Base-by-base conservation (phyloP, 2,329 filamentous ascomycete genomes). In the Pseudogymnoascus pannorum region DNA sequence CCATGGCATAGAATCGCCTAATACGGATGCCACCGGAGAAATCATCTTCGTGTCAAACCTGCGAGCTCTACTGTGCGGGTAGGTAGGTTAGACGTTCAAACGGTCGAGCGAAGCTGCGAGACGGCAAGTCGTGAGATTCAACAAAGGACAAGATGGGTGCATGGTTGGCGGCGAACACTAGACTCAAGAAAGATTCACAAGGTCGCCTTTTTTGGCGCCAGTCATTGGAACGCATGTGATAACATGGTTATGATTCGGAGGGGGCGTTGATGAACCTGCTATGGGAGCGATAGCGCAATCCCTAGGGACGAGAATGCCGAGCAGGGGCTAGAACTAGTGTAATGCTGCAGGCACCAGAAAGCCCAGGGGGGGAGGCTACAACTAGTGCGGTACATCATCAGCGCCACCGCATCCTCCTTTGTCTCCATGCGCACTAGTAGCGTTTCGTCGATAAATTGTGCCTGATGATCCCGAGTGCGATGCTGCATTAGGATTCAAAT, bases 381-480 rank as follows among this genome's bases (percentile, higher is more conserved):
- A 35, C 33, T 35, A 35, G 33, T 35, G 33, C 14, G 4, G 14
- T 36, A 14, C 4, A n/a, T 5, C 5, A 36, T 36, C 33, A 36
- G 33, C 33, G 14, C 33, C 4, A 36, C 14, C 33, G 14, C 29
- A 9, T 9, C 29, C 5, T 31, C 29, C 7, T 8, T 7, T 33
- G 31, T n/a, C n/a, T n/a, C n/a, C n/a, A 31, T 31, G 29, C 14
- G 14, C 12, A 36, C n/a, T 36, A n/a, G 3, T 2, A 36, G 33
- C 14, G 33, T 6, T 36, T n/a, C 12, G 12, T 12, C 5, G 33
- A 6, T 36, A 36, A 36, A 36, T n/a, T 36, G 33, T 36, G 33
- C 3, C 12, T 36, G 33, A 31, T 58, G 3, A 22, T 65, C 16
- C 64, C 65, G 11, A 33, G 63, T 51, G 35, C 36, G 16, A 8